A percentile compares a stretch with the other conserved stretches of the same genome.
Evolutionary conservation across 805 yeast species (phyloP).

Genomic region (Starmerella lactis-condensi): DNA sequence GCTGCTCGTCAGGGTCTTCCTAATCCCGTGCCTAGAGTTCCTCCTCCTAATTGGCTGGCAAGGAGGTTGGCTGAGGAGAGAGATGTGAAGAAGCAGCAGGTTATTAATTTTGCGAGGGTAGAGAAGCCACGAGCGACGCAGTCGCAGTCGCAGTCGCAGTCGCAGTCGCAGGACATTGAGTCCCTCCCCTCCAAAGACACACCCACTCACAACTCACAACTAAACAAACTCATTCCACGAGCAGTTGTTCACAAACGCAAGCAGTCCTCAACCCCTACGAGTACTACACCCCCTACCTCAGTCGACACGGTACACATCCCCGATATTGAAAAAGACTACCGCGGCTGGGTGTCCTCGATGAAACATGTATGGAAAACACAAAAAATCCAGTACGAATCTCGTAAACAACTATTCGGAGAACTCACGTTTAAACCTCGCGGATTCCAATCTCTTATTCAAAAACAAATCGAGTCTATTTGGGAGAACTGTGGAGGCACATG

Average conservation of each 20-base stretch:
- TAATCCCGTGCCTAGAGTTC: conserved; percentile 88
- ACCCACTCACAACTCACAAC: too few species aligned
- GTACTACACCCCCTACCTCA: too few species aligned
- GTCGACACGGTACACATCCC: conserved; percentile 16
- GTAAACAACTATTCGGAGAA: conserved; percentile 71
- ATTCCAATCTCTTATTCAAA: conserved; percentile 51
- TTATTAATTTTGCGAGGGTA: conserved; percentile 38
- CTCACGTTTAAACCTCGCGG: too few species aligned
- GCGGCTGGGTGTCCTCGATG: conserved; percentile 43
- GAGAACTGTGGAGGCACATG: conserved; percentile 47
- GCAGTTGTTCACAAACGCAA: conserved; percentile 15
- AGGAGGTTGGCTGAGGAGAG: conserved; percentile 40
- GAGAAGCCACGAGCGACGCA: conserved; percentile 13
- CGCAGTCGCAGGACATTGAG: conserved; percentile 62
- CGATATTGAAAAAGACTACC: conserved; percentile 23
- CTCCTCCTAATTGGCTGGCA: conserved; percentile 85
- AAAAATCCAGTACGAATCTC: conserved; percentile 47
- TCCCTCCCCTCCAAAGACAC: conserved; percentile 32
- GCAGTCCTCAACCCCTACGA: too few species aligned
- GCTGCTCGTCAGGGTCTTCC: conserved; percentile 78
- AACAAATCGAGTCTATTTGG: conserved; percentile 53
- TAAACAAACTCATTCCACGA: too few species aligned
- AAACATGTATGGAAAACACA: conserved; percentile 79
- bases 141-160: conserved; percentile 2
- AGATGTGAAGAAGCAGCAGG: conserved; percentile 56